These are phyloP conservation scores for Neospora caninum DNA, from an alignment of 169 alveolate species.

Conservation along the genomic window DNA sequence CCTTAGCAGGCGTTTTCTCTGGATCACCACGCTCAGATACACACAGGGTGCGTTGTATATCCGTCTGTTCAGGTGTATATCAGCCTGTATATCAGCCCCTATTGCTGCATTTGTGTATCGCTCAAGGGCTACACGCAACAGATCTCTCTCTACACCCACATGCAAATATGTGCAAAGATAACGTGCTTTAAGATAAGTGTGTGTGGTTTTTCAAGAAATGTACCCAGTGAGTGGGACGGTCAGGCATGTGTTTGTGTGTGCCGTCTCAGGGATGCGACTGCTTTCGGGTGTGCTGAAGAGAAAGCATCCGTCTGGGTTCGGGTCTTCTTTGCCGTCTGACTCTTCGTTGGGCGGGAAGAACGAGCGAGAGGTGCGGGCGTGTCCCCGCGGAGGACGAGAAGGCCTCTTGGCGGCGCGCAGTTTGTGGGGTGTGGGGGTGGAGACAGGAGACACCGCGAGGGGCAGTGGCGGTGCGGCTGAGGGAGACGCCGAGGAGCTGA, in stretches of 20 bases:
- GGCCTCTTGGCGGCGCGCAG: not conserved
- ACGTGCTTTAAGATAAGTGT: not conserved
- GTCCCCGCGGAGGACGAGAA: not conserved
- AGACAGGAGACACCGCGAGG: not conserved
- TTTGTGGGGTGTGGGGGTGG: slow-evolving; percentile 7
- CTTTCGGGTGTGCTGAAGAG: slow-evolving; percentile 6
- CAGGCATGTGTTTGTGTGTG: not conserved
- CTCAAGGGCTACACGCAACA: too few relatives aligned
- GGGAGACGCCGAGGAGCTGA: not conserved
- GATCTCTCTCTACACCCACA: not conserved
- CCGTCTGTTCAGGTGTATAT: too few relatives aligned
- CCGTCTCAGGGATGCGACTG: slow-evolving; percentile 14
- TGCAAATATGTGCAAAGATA: not conserved
- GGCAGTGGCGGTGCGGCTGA: not conserved
- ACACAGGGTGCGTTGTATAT: too few relatives aligned
- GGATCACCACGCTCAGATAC: too few relatives aligned
- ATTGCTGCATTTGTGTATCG: too few relatives aligned
- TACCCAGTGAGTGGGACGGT: too few relatives aligned
- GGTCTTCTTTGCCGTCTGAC: not conserved
- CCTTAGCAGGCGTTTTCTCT: too few relatives aligned
- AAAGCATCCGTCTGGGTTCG: not conserved
- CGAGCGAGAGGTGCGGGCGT: not conserved
- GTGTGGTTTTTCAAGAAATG: not conserved
- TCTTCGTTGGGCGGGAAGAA: not conserved
- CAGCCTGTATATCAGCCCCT: too few relatives aligned